Evolutionary conservation across 1,284 basidiomycete genomes (phyloP).

Genomic region (Meripilus lineatus): DNA sequence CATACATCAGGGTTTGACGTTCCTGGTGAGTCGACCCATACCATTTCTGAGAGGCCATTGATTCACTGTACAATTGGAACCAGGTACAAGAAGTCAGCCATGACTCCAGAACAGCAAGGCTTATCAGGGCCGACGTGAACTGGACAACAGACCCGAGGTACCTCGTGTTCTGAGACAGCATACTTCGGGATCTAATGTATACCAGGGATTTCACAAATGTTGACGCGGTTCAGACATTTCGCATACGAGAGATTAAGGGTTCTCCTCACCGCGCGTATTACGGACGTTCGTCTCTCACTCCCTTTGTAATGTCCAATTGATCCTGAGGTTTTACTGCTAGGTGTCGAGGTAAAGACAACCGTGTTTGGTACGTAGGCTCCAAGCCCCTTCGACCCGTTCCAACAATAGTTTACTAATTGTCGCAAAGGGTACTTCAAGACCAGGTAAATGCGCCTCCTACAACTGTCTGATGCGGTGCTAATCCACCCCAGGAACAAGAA

Average conservation of each 20-base stretch:
- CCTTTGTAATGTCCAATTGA: not conserved
- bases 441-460: constrained; percentile 34
- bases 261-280: constrained; percentile 64
- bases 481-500: constrained; percentile 42
- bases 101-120: constrained; percentile 69
- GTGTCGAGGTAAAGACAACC: constrained; percentile 63
- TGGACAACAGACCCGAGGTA: constrained; percentile 80
- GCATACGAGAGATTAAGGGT: constrained; percentile 66
- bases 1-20: constrained; percentile 78
- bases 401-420: not conserved
- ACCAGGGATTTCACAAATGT: constrained; percentile 73
- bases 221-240: constrained; percentile 74
- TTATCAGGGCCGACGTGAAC: constrained; percentile 73
- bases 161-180: not conserved
- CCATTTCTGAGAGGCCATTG: too few species aligned
- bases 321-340: constrained; percentile 28
- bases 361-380: constrained; percentile 62
- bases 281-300: constrained; percentile 48
- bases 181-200: constrained; percentile 6
- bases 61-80: too few species aligned
- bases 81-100: constrained; percentile 81
- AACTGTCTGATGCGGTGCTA: not conserved
- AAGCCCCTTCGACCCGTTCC: constrained; percentile 14
- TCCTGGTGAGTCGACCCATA: constrained; percentile 55
- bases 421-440: constrained; percentile 43